phyloP scores from a whole-genome alignment of 768 basidiomycete genomes.

The Tricholoma saponaceum region DNA sequence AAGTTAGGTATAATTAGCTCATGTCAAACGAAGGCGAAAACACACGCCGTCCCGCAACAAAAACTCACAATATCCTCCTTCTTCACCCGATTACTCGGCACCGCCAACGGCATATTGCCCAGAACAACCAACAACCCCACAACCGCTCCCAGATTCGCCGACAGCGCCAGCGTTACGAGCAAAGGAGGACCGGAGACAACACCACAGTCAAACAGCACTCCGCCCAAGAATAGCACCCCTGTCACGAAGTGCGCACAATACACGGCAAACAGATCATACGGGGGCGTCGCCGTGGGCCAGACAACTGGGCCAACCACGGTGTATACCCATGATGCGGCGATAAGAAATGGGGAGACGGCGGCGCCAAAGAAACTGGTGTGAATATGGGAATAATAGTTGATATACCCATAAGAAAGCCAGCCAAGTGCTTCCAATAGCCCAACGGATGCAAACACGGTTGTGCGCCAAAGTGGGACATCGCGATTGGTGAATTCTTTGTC shows the following conservation, averaged over 20 bases:
- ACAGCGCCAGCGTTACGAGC: conserved; percentile 22
- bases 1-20: neutral
- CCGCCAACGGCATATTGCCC: conserved; percentile 57
- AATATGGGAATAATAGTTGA: no score
- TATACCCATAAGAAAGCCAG: no score
- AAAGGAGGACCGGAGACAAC: conserved; percentile 40
- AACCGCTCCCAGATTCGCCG: conserved; percentile 41
- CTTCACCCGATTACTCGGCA: conserved; percentile 52
- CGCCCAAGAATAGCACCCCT: conserved; percentile 47
- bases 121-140: conserved; percentile 41
- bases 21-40: neutral
- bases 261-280: conserved; percentile 60
- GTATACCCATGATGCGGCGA: conserved; percentile 64
- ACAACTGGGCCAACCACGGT: conserved; percentile 51
- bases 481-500: conserved; percentile 11
- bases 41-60: no score
- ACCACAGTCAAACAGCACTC: conserved; percentile 45
- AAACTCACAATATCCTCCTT: conserved; percentile 60
- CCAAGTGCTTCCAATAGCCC: no score
- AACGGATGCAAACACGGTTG: no score
- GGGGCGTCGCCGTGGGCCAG: conserved; percentile 54
- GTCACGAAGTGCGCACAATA: conserved; percentile 46
- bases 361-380: neutral
- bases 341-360: conserved; percentile 17
- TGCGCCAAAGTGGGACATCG: neutral